A percentile compares a stretch with the other conserved stretches of the same genome.
These are phyloP conservation scores for Solanum tarijense DNA, from an alignment of 257 asterid species.

Conservation along the genomic window DNA sequence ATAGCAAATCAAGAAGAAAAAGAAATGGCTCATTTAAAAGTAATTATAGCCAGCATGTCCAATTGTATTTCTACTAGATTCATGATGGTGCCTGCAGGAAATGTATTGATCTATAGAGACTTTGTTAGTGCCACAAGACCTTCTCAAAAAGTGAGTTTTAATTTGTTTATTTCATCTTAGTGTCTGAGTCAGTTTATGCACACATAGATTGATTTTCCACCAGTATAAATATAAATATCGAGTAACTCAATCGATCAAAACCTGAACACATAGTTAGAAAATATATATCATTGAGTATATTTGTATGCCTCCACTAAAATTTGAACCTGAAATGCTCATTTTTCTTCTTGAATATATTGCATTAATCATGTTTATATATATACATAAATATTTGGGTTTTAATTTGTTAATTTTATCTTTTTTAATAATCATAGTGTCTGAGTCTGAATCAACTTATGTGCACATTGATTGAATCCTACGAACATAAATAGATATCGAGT, in stretches of 20 bases:
- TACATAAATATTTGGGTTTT: slow-evolving; percentile 1
- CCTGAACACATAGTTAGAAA: neutral
- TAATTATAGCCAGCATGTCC: slow-evolving; percentile 5
- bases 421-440: neutral
- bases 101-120: slow-evolving; percentile 27
- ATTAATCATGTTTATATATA: too few relatives aligned
- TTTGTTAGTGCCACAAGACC: slow-evolving; percentile 45
- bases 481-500: neutral
- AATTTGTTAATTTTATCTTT: neutral
- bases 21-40: slow-evolving; percentile 21
- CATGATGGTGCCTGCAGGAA: slow-evolving; percentile 1
- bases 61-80: slow-evolving; percentile 16
- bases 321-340: neutral
- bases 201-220: rapidly evolving
- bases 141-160: slow-evolving; percentile 29
- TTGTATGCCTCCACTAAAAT: neutral
- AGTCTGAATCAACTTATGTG: neutral
- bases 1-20: neutral
- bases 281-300: neutral
- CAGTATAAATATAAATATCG: neutral
- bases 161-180: neutral
- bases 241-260: neutral
- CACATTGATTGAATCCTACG: neutral
- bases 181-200: neutral
- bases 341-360: neutral